Conservation (phyloP, 2,329 filamentous ascomycete genomes). For the Exophiala calicioides region DNA sequence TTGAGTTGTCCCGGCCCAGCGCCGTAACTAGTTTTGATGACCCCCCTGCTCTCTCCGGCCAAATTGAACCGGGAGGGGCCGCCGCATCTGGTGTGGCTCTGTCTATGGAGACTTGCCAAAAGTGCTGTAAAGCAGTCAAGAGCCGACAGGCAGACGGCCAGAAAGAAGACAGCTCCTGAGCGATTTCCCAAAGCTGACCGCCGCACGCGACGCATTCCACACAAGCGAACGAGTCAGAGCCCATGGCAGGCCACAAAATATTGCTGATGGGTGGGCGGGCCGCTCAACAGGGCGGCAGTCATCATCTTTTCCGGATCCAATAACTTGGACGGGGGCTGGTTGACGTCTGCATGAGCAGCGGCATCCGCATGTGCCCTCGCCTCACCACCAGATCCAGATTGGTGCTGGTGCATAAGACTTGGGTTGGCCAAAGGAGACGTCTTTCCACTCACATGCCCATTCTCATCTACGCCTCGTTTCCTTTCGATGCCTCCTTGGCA, state of each 20-base stretch:
- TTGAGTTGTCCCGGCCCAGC: too few species aligned
- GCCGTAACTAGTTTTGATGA: too few species aligned
- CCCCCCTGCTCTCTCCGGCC: too few species aligned
- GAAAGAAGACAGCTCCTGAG: too few species aligned
- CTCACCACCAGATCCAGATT: conserved; percentile 3
- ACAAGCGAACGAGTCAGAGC: too few species aligned
- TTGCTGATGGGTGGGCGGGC: background rate
- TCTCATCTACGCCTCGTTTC: conserved; percentile 8
- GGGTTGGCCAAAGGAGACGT: background rate
- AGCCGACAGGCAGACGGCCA: too few species aligned
- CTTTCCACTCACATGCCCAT: conserved; percentile 3
- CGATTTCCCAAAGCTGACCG: too few species aligned
- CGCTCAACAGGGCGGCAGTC: conserved; percentile 1
- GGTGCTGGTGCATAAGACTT: conserved; percentile 14
- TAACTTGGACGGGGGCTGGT: background rate
- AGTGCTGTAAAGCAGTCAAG: too few species aligned
- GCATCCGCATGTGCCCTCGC: background rate
- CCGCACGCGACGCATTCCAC: too few species aligned
- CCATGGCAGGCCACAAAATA: background rate
- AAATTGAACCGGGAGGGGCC: too few species aligned
- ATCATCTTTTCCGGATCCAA: conserved; percentile 4
- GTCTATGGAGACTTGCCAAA: too few species aligned
- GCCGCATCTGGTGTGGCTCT: too few species aligned
- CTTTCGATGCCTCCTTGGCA: conserved; percentile 11
- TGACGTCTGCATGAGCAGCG: background rate